Evolutionary conservation across 176 grass and related monocot genomes (phyloP), one percentile per base, ranked within the genome.

Genomic region (Avena insularis): DNA sequence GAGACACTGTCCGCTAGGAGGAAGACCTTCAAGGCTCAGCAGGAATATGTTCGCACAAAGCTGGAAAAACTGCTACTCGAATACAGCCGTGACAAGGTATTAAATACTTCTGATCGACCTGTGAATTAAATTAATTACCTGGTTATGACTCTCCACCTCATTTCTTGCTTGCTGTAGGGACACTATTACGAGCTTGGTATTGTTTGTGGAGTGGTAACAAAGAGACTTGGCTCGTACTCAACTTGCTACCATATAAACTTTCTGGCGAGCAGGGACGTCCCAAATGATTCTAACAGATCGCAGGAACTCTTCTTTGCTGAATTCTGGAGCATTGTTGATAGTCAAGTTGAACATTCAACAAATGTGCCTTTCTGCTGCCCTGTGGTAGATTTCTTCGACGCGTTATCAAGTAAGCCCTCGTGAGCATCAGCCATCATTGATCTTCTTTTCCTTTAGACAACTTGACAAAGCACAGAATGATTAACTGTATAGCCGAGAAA

Each of bases 401-500:
- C 15, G 2, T 38, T 38, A 17, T 69, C 66, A 15, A 69, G 66
- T 69, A 69, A 38, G 65, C 15, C 66, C 66, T 36, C 66, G 4
- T 69, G 15, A 69, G 33, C 15, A 69, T 38, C 33, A 38, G 6
- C 33, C 33, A 19, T 69, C 33, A 19, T 69, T 69, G 33, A 38
- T 36, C 7, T 69, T 69, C 66, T 69, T 40, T 65, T 38, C 31
- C 27, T 66, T 66, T 31, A 66, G 27, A 35, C 27, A 66, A 66
- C 63, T 67, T 67, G 63, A 67, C 63, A 67, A 33, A 67, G 63
- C 51, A 67, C 12, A 67, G 62, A 67, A 67, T 67, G 63, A 67
- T 16, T 13, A 67, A 67, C 23, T 13, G 63, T 29, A 67, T 67
- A 67, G 29, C 63, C 16, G 29, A 67, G 63, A 35, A 67, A 27